Evolutionary conservation across 2,329 filamentous ascomycete genomes (phyloP).

Genomic region (Tricladium varicosporioides): DNA sequence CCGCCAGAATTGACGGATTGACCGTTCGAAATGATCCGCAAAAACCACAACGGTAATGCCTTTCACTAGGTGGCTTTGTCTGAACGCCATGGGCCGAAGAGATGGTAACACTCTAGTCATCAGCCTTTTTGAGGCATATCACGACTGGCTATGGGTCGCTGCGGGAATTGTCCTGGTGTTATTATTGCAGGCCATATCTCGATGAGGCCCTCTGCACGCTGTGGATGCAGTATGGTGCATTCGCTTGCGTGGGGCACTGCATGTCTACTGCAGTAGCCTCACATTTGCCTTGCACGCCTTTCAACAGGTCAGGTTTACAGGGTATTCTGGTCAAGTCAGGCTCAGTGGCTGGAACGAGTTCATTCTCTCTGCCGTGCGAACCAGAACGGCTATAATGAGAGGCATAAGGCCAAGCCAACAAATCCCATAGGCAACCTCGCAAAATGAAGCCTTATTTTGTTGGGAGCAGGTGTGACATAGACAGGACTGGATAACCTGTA

Average conservation of each 20-base stretch:
- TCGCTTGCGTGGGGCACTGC: constrained; percentile 14
- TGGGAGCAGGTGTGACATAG: background rate
- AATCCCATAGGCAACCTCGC: background rate
- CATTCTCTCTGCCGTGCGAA: background rate
- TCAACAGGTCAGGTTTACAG: constrained; percentile 1
- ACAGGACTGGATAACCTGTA: background rate
- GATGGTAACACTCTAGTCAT: background rate
- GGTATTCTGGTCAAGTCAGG: background rate
- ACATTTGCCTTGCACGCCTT: constrained; percentile 2
- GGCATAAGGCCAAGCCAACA: constrained; percentile 2
- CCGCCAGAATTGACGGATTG: background rate
- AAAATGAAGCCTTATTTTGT: background rate
- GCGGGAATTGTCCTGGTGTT: background rate
- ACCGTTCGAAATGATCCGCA: background rate
- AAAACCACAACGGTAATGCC: background rate
- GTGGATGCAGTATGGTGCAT: constrained; percentile 13
- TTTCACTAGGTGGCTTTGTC: background rate
- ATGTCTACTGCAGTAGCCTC: constrained; percentile 17
- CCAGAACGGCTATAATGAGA: background rate
- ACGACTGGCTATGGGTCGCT: background rate
- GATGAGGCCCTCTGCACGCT: background rate
- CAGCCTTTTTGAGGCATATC: background rate
- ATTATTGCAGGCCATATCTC: background rate
- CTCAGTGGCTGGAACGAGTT: background rate
- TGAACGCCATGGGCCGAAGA: background rate